Conservation (phyloP, 805 yeast species). For the Helenozyma rhizophorensis region DNA sequence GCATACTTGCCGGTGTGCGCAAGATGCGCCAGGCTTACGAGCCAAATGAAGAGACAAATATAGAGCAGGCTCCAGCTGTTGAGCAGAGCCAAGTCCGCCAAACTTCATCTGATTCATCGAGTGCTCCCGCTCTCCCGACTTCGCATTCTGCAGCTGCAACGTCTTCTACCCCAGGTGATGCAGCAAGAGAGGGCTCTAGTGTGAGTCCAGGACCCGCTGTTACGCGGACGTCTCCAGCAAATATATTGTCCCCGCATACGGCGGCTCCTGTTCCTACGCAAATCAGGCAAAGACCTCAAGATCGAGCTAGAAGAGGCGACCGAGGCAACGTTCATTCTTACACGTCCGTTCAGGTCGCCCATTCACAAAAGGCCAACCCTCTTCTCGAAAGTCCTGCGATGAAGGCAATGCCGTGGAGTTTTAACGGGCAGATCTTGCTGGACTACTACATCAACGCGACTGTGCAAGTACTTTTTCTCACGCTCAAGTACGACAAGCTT, state of each 20-base stretch:
- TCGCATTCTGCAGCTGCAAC: too few relatives aligned
- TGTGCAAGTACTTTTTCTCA: conserved; percentile 56
- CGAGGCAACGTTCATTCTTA: conserved; percentile 10
- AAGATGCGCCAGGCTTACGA: conserved; percentile 48
- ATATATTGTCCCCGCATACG: too few relatives aligned
- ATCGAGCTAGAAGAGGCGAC: conserved; percentile 1
- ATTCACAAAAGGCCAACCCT: conserved; percentile 72
- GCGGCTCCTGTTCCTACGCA: background rate
- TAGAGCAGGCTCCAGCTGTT: background rate
- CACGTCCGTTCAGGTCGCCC: conserved; percentile 49
- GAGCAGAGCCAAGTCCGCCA: too few relatives aligned
- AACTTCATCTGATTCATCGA: too few relatives aligned
- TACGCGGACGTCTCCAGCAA: too few relatives aligned
- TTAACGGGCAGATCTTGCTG: conserved; percentile 45
- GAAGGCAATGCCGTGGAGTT: conserved; percentile 51
- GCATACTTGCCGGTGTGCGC: conserved; percentile 67
- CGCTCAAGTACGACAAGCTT: conserved; percentile 68
- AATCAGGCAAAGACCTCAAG: background rate
- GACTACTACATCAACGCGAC: conserved; percentile 63
- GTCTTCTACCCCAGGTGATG: too few relatives aligned
- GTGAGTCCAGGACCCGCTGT: too few relatives aligned
- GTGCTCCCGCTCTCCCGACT: too few relatives aligned
- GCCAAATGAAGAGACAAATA: background rate
- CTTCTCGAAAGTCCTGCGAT: conserved; percentile 46
- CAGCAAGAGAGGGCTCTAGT: too few relatives aligned